Percentiles rank a stretch among this genome's conserved stretches.
Conservation (phyloP, 2,329 filamentous ascomycete genomes). For the Ciborinia camelliae region DNA sequence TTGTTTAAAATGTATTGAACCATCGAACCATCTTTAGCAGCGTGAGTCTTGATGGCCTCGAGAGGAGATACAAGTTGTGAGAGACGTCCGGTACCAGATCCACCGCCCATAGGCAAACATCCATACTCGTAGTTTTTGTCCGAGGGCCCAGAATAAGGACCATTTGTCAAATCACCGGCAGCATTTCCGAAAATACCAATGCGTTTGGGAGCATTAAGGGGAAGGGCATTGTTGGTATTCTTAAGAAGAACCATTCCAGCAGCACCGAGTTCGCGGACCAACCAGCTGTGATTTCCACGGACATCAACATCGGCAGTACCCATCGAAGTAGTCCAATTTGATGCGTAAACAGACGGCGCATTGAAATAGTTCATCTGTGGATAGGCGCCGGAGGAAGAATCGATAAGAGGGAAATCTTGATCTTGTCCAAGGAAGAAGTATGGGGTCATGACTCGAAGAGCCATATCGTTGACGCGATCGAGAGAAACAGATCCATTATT, state of each 20-base stretch:
- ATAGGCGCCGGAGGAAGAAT: conserved; percentile 24
- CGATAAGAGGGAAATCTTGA: conserved; percentile 34
- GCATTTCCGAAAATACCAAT: conserved; percentile 56
- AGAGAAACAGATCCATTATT: conserved; percentile 46
- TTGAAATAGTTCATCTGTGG: conserved; percentile 1
- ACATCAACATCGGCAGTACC: conserved; percentile 64
- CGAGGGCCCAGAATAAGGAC: conserved; percentile 23
- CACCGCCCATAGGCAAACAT: conserved; percentile 42
- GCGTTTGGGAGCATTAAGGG: conserved; percentile 49
- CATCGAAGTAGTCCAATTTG: conserved; percentile 25
- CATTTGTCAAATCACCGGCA: conserved; percentile 56
- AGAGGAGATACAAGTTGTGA: conserved; percentile 48
- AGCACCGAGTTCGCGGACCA: conserved; percentile 47
- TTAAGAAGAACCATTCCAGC: conserved; percentile 62
- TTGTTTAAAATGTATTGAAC: conserved; percentile 53
- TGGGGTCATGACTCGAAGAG: conserved; percentile 48
- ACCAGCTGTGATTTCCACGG: conserved; percentile 44
- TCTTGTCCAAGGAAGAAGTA: conserved; percentile 59
- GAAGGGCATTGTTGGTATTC: conserved; percentile 54
- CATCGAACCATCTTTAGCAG: conserved; percentile 45
- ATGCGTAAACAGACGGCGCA: conserved; percentile 42
- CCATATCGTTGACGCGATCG: conserved; percentile 46
- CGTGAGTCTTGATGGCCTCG: conserved; percentile 46
- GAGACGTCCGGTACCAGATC: conserved; percentile 48
- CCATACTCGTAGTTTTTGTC: conserved; percentile 44